Conservation (phyloP, 331 rosid genomes). For the Quercus phellos region DNA sequence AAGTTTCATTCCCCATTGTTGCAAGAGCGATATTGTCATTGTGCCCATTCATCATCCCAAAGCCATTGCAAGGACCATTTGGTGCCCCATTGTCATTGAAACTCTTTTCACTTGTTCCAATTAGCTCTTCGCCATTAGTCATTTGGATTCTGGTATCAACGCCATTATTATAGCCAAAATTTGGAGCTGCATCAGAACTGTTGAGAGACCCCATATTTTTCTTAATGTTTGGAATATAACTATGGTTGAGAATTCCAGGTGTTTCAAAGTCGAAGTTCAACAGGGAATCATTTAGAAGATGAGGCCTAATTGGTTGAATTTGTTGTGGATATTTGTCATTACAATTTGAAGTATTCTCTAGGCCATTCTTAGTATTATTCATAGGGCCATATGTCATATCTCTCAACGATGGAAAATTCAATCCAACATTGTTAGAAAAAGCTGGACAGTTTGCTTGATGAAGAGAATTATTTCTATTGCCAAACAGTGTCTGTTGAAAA, state of each 20-base stretch:
- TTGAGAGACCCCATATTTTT: neutral
- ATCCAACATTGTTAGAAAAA: neutral
- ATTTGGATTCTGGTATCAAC: conserved; percentile 4
- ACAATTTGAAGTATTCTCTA: neutral
- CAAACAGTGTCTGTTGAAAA: neutral
- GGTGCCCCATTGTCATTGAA: neutral
- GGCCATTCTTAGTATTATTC: conserved; percentile 7
- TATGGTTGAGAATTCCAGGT: neutral
- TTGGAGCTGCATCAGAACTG: neutral
- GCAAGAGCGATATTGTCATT: neutral
- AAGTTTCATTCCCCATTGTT: neutral
- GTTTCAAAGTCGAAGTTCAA: neutral
- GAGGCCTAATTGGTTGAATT: neutral
- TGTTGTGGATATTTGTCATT: neutral
- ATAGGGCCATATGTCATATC: neutral
- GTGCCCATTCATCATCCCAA: conserved; percentile 5
- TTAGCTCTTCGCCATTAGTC: conserved; percentile 3
- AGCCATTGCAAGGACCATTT: neutral
- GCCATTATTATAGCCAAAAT: neutral
- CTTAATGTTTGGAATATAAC: neutral
- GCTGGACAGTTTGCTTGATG: neutral
- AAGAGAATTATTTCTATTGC: neutral
- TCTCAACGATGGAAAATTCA: neutral
- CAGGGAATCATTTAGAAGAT: neutral
- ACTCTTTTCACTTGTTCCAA: neutral